These are phyloP conservation scores for Aristolochia californica DNA, from an alignment of 164 flowering plant genomes.

Conservation along the genomic window DNA sequence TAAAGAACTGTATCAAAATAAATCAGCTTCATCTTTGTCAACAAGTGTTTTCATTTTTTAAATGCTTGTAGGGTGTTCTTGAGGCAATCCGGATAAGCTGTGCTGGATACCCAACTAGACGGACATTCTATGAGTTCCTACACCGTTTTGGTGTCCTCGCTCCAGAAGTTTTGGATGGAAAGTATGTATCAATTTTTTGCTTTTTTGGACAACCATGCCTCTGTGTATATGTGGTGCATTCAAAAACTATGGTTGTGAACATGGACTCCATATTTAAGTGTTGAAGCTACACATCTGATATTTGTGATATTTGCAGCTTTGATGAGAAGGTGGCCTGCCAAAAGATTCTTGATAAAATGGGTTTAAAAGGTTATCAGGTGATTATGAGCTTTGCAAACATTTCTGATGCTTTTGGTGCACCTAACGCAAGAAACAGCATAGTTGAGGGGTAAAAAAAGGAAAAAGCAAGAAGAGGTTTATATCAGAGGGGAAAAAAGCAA, in stretches of 20 bases:
- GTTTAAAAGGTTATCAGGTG: conserved; percentile 87
- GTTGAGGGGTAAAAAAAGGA: no score
- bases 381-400: not conserved
- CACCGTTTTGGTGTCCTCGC: conserved; percentile 91
- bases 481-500: no score
- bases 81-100: conserved; percentile 99
- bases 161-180: conserved; percentile 91
- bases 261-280: not conserved
- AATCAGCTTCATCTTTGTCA: not conserved
- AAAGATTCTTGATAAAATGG: conserved; percentile 77
- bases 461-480: no score
- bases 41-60: not conserved
- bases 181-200: conserved; percentile 32
- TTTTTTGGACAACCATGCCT: no score
- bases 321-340: conserved; percentile 92
- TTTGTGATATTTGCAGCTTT: conserved; percentile 29
- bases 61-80: conserved; percentile 73
- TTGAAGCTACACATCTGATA: not conserved
- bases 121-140: conserved; percentile 94
- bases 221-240: not conserved
- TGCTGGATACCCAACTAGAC: conserved; percentile 97
- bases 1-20: not conserved
- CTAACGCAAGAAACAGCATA: not conserved
- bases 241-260: not conserved
- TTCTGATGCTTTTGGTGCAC: not conserved